These are phyloP conservation scores for Helicocarpus griseus DNA, from an alignment of 2,329 filamentous ascomycete genomes.

Conservation along the genomic window DNA sequence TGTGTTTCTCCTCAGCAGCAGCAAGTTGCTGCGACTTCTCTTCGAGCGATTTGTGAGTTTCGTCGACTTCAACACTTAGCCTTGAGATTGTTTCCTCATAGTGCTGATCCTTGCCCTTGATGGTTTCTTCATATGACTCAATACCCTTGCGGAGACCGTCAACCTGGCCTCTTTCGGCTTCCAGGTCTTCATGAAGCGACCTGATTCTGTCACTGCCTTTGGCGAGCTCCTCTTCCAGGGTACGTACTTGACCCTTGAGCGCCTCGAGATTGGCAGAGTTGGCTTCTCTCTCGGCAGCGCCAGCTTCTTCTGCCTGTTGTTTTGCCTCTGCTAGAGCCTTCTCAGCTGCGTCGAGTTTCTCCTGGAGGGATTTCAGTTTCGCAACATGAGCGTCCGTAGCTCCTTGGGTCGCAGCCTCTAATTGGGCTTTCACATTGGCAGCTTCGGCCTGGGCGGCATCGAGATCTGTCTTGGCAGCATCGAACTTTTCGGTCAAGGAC, in stretches of 20 bases:
- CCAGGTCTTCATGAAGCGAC: constrained; percentile 10
- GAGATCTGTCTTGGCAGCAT: constrained; percentile 6
- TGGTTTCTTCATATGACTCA: constrained; percentile 26
- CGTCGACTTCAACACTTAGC: constrained; percentile 25
- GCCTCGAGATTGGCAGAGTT: constrained; percentile 9
- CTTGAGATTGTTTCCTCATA: constrained; percentile 25
- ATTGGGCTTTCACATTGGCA: constrained; percentile 5
- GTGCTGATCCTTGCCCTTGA: constrained; percentile 28
- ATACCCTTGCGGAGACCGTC: constrained; percentile 29
- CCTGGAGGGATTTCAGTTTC: constrained; percentile 12
- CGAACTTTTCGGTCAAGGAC: constrained; percentile 9
- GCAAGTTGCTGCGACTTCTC: constrained; percentile 23
- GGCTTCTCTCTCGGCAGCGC: constrained; percentile 10
- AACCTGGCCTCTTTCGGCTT: constrained; percentile 20
- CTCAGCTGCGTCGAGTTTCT: constrained; percentile 15
- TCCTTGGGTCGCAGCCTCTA: constrained; percentile 6
- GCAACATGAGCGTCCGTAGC: constrained; percentile 8
- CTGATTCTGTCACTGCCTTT: constrained; percentile 9
- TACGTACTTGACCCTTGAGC: constrained; percentile 12
- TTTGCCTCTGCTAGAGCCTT: constrained; percentile 11
- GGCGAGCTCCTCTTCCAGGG: constrained; percentile 12
- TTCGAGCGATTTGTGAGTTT: constrained; percentile 25
- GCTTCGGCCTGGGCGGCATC: constrained; percentile 10
- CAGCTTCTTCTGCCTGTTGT: constrained; percentile 9
- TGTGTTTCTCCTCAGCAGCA: constrained; percentile 24